Evolutionary conservation across 352 stramenopile species (phyloP), one percentile per base, ranked within the genome.

Genomic region (Pythium aquatile): DNA sequence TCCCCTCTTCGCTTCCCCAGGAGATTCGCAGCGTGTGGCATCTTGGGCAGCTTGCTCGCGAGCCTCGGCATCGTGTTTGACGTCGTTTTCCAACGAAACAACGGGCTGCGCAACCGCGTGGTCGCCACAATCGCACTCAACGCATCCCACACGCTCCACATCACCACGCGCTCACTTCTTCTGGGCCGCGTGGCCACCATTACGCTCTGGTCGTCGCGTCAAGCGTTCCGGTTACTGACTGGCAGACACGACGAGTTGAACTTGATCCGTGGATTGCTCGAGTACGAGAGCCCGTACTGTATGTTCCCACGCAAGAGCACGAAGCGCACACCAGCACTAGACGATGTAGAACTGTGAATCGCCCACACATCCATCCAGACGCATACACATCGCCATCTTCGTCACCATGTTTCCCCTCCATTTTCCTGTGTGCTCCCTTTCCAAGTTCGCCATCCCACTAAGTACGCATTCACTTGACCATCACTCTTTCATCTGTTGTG

Each of bases 151-250:
- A 54, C 48, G 5, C 29, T 65, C 3, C 24, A 46, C 11, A n/a
- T 65, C 35, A 52, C 49, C 14, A 65, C 59, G 35, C 37, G 30
- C 16, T 55, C 59, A n/a, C 24, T 65, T 11, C 29, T 65, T 13
- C n/a, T 65, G 2, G 59, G 59, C 10, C 59, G 59, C 29, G 49
- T 53, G 11, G 48, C 51, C 11, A 65, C 59, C 48, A 65, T 65
- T n/a, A 17, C 29, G 20, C 40, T 65, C 13, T 65, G 59, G 59
- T 46, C 35, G 16, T 58, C 59, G 10, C 59, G 59, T 9, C 59
- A 65, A 32, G 59, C 58, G 33, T 29, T 54, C 28, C 28, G 47
- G 59, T 28, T 65, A 13, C 20, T 54, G 2, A 32, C 20, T 16
- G 37, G 59, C 3, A 8, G 30, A 14, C 26, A 65, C 14, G 59